Base-by-base conservation (phyloP, 768 basidiomycete species). In the Leccinum incarnatum region DNA sequence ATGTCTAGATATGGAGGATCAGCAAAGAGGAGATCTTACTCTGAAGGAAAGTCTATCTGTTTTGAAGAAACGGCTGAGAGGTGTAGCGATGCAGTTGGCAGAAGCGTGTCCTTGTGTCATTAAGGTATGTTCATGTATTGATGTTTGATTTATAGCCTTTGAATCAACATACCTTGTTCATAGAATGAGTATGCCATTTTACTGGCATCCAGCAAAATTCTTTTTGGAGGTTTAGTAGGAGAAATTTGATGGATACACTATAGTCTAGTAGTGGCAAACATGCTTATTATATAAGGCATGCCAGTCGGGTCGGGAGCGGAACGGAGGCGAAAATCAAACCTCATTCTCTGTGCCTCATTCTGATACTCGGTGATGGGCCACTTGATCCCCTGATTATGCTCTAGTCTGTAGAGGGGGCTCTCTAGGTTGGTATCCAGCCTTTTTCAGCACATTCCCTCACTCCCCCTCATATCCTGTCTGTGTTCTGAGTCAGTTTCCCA, bases 171-270 rank as follows among this genome's bases (percentile, higher is more conserved):
- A 42, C 21, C 7, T 27, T 48, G 2, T 50, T 59, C 7, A 53
- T 45, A 70, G 68, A 54, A 65, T 62, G 63, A 70, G 3, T 69
- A 63, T 66, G 56, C 55, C 5, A 54, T 29, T 30, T 14, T 69
- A 37, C 45, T 68, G 42, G 36, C 50, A 55, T 65, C 8, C 1
- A 27, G 62, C 17, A 34, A 27, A 29, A 4, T 4, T 4, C 49
- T 68, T 30, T 69, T 69, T 56, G 55, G 56, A 27, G 66, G 49
- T 2, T 54, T 69, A n/a, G 46, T 69, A n/a, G 62, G 46, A 15
- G 51, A n/a, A 15, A 40, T 51, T 1, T 37, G 11, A 32, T 32
- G 11, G 5, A 32, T 12, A 32, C 12, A 32, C 30, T 32, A 32
- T 21, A 21, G 21, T 21, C 30, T 29, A 29, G 29, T 29, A 29